Base-by-base conservation (phyloP, 176 grass and related monocot species). In the Musa itinerans region DNA sequence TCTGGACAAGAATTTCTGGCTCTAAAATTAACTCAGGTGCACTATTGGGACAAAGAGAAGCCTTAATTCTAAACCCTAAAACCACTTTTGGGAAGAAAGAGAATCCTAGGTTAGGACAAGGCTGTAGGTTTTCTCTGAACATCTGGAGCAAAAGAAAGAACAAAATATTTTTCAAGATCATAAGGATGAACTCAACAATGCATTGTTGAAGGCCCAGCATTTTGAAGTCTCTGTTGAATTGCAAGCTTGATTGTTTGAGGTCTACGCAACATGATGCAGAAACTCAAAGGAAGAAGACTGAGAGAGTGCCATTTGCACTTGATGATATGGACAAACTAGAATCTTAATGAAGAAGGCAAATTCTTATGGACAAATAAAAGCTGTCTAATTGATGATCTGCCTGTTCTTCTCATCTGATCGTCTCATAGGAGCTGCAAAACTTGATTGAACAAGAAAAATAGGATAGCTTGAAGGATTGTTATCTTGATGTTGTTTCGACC, bases 281-380 rank as follows among this genome's bases (percentile, higher is more conserved):
- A 81, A 73, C 81, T 88, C 77, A 73, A 49, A 89, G 74, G 22
- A 92, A 89, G 68, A 89, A 96, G 73, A 71, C 76, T 53, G 87
- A 96, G 74, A 81, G 78, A 80, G 92, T 96, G 71, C 81, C 92
- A 22, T 86, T 92, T 25, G 76, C 89, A 52, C 83, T 92, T 64
- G 87, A 89, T 70, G 92, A 92, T 66, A 73, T 86, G 25, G 70
- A 83, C 16, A 80, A 19, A 10, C 78, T 78, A 0, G 16, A 19
- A 12, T 73, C 21, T 21, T 16, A 4, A 24, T 65, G 51, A 72
- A 54, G 75, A 88, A 85, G 57, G 2, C 27, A 29, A 29, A 29
- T 29, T 0, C 27, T 29, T 29, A 29, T 29, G 27, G 27, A 29
- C 27, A 29, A 2, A 29, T 29, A 29, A 29, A 29, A 29, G 27